A percentile compares a stretch with the other conserved stretches of the same genome.
phyloP scores from a whole-genome alignment of 768 basidiomycete genomes.

The Tylopilus sp. region DNA sequence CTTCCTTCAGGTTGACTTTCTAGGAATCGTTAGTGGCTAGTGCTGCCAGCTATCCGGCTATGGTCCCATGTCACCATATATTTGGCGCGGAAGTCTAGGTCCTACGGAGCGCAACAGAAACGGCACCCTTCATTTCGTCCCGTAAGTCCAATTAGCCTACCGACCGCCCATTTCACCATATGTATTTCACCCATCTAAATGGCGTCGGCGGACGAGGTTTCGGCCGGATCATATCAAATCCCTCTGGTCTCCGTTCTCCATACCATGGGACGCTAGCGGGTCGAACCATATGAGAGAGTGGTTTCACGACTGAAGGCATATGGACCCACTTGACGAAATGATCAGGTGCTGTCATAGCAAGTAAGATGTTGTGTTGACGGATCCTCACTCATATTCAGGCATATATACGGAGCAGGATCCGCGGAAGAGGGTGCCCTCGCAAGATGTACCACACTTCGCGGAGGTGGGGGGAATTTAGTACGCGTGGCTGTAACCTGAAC shows the following conservation, averaged over 20 bases:
- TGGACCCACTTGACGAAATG: not conserved
- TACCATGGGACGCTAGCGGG: not conserved
- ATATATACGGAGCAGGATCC: slow-evolving; percentile 9
- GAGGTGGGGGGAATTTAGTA: slow-evolving; percentile 1
- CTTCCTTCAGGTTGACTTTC: slow-evolving; percentile 18
- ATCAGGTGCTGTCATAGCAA: not conserved
- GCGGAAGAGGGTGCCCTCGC: not conserved
- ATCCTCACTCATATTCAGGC: not conserved
- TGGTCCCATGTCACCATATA: slow-evolving; percentile 2
- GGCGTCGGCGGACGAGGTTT: not conserved
- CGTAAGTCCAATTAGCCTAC: slow-evolving; percentile 10
- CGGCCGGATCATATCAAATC: slow-evolving; percentile 22
- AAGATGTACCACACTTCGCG: slow-evolving; percentile 4
- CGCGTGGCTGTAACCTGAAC: slow-evolving; percentile 1
- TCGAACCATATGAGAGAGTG: not conserved
- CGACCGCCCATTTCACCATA: slow-evolving; percentile 1
- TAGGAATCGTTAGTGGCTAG: not conserved
- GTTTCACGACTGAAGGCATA: slow-evolving; percentile 7
- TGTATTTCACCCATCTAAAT: not conserved
- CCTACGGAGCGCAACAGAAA: not conserved
- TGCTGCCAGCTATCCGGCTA: not conserved
- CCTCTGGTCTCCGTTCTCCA: slow-evolving; percentile 3
- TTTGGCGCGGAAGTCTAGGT: not conserved
- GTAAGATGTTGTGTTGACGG: slow-evolving; percentile 3
- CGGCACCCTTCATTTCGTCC: slow-evolving; percentile 13